A percentile compares a stretch with the other conserved stretches of the same genome.
These are phyloP conservation scores for Coemansia sp. DNA, from an alignment of 192 early-diverging fungal genomes.

Conservation along the genomic window DNA sequence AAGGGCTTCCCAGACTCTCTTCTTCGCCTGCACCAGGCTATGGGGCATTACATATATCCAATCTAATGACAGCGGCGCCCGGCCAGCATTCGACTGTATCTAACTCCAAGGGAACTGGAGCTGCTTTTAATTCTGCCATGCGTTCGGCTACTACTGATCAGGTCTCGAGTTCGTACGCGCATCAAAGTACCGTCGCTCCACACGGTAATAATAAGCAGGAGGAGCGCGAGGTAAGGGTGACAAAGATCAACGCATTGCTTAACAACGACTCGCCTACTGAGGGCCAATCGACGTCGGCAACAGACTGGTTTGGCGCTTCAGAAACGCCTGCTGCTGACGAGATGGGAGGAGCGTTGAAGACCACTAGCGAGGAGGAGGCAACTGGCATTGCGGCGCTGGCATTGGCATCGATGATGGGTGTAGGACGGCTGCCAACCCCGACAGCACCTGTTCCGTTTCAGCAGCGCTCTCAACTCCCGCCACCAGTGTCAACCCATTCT, in stretches of 20 bases:
- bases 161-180: background rate
- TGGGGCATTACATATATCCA: conserved; percentile 23
- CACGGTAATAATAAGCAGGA: conserved; percentile 5
- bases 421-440: conserved; percentile 3
- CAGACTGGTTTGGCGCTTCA: conserved; percentile 23
- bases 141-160: background rate
- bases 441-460: background rate
- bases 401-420: conserved; percentile 52
- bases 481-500: background rate
- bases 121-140: background rate
- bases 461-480: background rate
- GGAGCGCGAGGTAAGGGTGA: conserved; percentile 28
- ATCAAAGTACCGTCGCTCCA: background rate
- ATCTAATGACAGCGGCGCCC: conserved; percentile 10
- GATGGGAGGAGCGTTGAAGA: background rate
- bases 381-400: conserved; percentile 52
- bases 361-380: conserved; percentile 27
- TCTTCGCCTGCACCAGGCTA: conserved; percentile 25
- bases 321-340: background rate
- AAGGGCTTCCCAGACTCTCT: conserved; percentile 42
- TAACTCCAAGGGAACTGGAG: background rate
- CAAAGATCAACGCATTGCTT: conserved; percentile 44
- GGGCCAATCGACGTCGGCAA: background rate
- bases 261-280: conserved; percentile 27
- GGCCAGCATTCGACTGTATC: background rate